Base-by-base conservation (phyloP, 2,329 filamentous ascomycete genomes). In the Aspergillus caelatus region DNA sequence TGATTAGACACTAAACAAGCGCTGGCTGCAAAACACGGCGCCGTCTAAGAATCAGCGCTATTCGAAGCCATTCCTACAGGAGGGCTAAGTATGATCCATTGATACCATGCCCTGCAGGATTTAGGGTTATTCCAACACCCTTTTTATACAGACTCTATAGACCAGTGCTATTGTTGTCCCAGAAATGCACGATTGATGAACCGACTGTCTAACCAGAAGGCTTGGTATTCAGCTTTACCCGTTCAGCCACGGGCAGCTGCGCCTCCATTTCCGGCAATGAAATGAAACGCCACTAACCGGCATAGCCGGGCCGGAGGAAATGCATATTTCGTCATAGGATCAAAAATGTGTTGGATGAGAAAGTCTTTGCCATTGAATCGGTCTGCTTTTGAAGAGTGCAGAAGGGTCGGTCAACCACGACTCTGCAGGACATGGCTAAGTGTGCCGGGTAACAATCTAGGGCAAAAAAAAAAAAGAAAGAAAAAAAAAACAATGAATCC, bases 1-100 rank as follows among this genome's bases (percentile, higher is more conserved):
- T 65, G 63, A 65, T 65, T 65, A 62, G 63, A 65, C 60, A 62
- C 63, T 8, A 41, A 39, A 30, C 28, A 54, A 52, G 32, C 23
- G 57, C 43, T 36, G 59, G 57, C 53, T 46, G 62, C 58, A 45
- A 57, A 63, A 58, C 53, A 54, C 48, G 45, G 58, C 41, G 58
- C 58, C 62, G 53, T 19, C 36, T 28, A 57, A 39, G 26, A 43
- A 36, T 19, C 34, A 52, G 39, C 43, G 32, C 50, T 32, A 50
- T 53, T 39, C 36, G 8, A 4, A 58, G 21, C 32, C 39, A 45
- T 32, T 50, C 32, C 12, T n/a, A 60, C 53, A 52, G 48, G 36
- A 23, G 46, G 46, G n/a, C n/a, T 21, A 26, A 36, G 23, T 32
- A 32, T 26, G 16, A 21, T 19, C 58, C 12, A 36, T 36, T 34